These are phyloP conservation scores for Boletus eberwhitei DNA, from an alignment of 768 basidiomycete species.

Conservation along the genomic window DNA sequence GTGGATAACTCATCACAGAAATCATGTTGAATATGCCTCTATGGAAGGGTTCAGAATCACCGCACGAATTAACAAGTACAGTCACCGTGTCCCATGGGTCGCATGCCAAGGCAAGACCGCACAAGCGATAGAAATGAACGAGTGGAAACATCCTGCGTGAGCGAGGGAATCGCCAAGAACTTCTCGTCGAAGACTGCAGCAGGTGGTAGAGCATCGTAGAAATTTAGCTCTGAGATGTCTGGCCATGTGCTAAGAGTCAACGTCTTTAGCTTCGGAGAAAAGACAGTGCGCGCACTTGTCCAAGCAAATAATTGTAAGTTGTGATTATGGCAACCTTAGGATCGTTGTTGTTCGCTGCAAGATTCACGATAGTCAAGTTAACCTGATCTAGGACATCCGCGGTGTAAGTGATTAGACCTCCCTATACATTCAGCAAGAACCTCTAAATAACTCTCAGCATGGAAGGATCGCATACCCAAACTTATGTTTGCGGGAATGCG, in stretches of 20 bases:
- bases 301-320: conserved; percentile 33
- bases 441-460: background rate
- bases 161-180: conserved; percentile 20
- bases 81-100: conserved; percentile 6
- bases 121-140: conserved; percentile 15
- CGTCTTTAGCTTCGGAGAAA: background rate
- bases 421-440: conserved; percentile 31
- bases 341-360: conserved; percentile 12
- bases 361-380: conserved; percentile 1
- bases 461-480: conserved; percentile 49
- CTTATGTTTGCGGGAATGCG: conserved; percentile 48
- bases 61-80: background rate
- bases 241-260: background rate
- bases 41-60: background rate
- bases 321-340: conserved; percentile 35
- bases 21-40: background rate
- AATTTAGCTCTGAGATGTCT: conserved; percentile 34
- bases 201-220: conserved; percentile 44
- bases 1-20: conserved; percentile 1
- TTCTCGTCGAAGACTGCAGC: conserved; percentile 16
- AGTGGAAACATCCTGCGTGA: conserved; percentile 2
- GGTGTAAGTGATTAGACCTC: conserved; percentile 40
- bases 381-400: conserved; percentile 7
- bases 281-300: background rate
- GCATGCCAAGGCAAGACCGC: background rate